Evolutionary conservation across 768 basidiomycete genomes (phyloP).

Genomic region (Daedalea quercina): DNA sequence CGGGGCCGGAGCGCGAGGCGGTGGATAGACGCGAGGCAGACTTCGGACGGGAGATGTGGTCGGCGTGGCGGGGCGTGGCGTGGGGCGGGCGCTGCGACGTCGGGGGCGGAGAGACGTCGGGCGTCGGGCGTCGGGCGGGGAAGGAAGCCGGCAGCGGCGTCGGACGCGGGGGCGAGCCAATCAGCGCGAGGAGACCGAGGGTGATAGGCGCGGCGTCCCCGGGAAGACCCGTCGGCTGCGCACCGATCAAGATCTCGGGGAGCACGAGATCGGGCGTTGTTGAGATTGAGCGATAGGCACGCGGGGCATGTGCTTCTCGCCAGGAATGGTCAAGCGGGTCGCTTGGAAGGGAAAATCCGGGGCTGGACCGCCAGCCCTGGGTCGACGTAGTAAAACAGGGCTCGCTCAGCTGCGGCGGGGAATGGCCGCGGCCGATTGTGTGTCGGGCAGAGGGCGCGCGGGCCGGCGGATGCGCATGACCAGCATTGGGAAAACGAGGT

Average conservation of each 20-base stretch:
- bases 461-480: neutral
- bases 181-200: neutral
- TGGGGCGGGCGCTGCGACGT: neutral
- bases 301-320: slow-evolving; percentile 1
- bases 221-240: neutral
- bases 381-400: neutral
- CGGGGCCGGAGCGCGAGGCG: neutral
- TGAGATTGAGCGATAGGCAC: neutral
- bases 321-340: neutral
- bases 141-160: neutral
- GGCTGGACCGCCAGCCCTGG: neutral
- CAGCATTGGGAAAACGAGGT: neutral
- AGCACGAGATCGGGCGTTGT: slow-evolving; percentile 1
- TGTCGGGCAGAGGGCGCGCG: neutral
- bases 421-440: neutral
- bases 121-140: neutral
- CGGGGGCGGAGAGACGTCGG: neutral
- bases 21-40: neutral
- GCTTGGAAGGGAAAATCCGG: slow-evolving; percentile 3
- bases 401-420: neutral
- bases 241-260: neutral
- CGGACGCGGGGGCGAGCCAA: neutral
- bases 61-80: neutral
- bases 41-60: neutral
- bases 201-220: slow-evolving; percentile 1